Percentiles rank a stretch among this genome's conserved stretches.
Conservation (phyloP, 1,139 yeast species). For the Pichia kudriavzevii region DNA sequence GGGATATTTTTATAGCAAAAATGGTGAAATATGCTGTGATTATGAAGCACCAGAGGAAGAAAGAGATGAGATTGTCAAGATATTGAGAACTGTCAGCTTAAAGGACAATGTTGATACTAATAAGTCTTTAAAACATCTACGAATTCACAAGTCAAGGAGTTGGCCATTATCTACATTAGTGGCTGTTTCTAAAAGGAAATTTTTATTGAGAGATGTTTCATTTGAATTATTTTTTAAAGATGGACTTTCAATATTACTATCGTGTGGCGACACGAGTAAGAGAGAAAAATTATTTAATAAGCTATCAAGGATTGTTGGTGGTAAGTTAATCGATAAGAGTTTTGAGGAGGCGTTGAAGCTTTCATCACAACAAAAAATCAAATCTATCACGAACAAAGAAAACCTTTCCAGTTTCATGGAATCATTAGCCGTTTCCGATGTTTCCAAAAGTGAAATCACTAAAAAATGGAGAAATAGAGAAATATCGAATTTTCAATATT, state of each 20-base stretch:
- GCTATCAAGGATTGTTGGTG: conserved; percentile 40
- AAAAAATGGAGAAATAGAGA: conserved; percentile 68
- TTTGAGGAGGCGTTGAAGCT: conserved; percentile 44
- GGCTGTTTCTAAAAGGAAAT: conserved; percentile 64
- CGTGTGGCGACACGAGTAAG: conserved; percentile 42
- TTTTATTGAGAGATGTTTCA: conserved; percentile 69
- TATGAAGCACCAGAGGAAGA: conserved; percentile 52
- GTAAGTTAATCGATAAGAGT: conserved; percentile 41
- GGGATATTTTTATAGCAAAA: conserved; percentile 52
- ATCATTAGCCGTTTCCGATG: conserved; percentile 27
- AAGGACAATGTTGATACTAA: conserved; percentile 10
- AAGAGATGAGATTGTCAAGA: conserved; percentile 60
- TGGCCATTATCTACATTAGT: conserved; percentile 35
- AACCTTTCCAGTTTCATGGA: no score
- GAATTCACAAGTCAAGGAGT: conserved; percentile 16
- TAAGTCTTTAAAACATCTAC: no score
- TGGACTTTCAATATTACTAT: conserved; percentile 60
- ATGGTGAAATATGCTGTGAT: conserved; percentile 58
- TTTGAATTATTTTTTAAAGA: conserved; percentile 67
- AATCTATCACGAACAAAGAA: no score
- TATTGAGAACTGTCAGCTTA: conserved; percentile 37
- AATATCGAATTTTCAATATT: conserved; percentile 71
- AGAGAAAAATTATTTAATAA: conserved; percentile 51
- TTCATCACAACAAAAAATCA: conserved; percentile 29
- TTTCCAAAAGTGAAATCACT: conserved; percentile 43